Evolutionary conservation across 495 filamentous ascomycete genomes (phyloP), one percentile per base, ranked within the genome.

Genomic region (Lophiotrema nucula): DNA sequence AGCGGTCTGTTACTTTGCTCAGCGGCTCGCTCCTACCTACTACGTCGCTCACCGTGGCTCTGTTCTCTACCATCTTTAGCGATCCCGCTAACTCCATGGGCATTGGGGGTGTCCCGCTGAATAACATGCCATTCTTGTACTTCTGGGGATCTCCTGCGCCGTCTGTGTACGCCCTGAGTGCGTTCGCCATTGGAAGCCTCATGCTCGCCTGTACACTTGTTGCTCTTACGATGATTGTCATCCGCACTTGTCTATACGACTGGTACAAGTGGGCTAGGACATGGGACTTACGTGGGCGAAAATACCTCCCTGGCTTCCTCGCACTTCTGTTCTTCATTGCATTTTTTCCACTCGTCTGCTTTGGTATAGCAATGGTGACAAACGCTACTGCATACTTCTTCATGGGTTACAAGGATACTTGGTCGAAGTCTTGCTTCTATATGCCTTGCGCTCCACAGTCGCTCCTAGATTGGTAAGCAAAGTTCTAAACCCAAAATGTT

Each of bases 361-460:
- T 35, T 15, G 15, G 8, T 8, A 35, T 35, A n/a, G n/a, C n/a
- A n/a, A 8, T 35, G 31, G 31, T 15, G 15, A 35, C 8, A 8
- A 8, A 8, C 31, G 31, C 8, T 35, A 15, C 8, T 35, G 31
- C 15, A 35, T 15, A 35, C 15, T 35, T 35, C 15, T 35, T 35
- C 15, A 35, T 35, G 15, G 8, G 8, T 8, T 15, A 15, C 31
- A 8, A 35, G 31, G 31, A 8, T 8, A 8, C 15, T 35, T 35
- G 8, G 15, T 8, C 8, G 15, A 15, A 35, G 31, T 35, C 31
- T 35, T 35, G 31, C 24, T 56, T 56, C 42, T 47, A 46, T 12
- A 56, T 56, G 42, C 52, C 52, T 2, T 47, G 39, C 19, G 39
- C 39, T 8, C 52, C 52, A 13, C 52, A 56, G 42, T 45, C 52